Conservation (phyloP, 768 basidiomycete species). For the Termitomyces sp. region DNA sequence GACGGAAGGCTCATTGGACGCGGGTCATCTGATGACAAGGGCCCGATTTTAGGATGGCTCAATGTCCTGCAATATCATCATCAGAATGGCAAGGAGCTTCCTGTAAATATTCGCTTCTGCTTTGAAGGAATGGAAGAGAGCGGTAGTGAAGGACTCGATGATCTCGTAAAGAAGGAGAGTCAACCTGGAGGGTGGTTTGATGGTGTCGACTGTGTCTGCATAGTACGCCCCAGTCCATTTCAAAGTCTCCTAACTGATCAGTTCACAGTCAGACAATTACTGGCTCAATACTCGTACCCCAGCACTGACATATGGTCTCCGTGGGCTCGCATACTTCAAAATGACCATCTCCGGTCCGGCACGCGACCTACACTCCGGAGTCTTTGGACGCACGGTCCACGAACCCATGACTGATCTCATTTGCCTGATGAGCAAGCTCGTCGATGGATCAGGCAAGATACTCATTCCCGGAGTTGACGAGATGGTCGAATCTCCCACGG, state of each 20-base stretch:
- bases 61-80: constrained; percentile 85
- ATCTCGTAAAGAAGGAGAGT: constrained; percentile 73
- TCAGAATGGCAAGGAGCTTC: constrained; percentile 59
- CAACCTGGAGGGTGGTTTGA: constrained; percentile 75
- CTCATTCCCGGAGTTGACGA: constrained; percentile 86
- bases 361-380: constrained; percentile 86
- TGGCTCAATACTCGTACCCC: constrained; percentile 86
- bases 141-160: constrained; percentile 87
- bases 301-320: constrained; percentile 80
- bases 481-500: constrained; percentile 68
- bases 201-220: constrained; percentile 90
- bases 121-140: constrained; percentile 99
- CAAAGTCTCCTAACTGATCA: not conserved
- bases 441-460: constrained; percentile 73
- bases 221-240: constrained; percentile 41
- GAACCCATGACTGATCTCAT: constrained; percentile 96
- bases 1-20: constrained; percentile 71
- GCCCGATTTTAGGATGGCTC: constrained; percentile 84
- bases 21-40: constrained; percentile 89
- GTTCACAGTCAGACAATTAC: constrained; percentile 81
- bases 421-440: constrained; percentile 78
- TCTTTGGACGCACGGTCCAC: constrained; percentile 76
- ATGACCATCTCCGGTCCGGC: constrained; percentile 78
- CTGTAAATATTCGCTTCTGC: constrained; percentile 87
- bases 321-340: constrained; percentile 85